Base-by-base conservation (phyloP, 768 basidiomycete genomes). In the Saitozyma podzolica region DNA sequence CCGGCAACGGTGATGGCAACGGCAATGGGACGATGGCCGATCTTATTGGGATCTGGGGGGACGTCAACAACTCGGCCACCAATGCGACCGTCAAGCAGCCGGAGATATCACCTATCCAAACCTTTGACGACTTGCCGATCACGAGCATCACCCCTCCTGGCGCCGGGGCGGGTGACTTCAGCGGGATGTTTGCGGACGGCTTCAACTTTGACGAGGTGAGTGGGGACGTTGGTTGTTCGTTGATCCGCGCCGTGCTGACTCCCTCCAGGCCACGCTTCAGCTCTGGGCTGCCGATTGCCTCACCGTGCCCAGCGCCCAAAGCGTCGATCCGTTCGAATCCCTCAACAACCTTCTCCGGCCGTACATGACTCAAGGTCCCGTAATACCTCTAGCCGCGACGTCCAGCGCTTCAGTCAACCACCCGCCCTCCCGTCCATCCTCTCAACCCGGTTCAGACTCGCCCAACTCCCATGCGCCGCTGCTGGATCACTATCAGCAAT, bases 261-360 rank as follows among this genome's bases (percentile, higher is more conserved):
- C 16, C 13, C 50, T 61, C 16, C 54, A 70, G 69, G 63, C 66
- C 2, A 70, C 69, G 14, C 54, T 70, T 19, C 69, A 70, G 51
- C 56, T 65, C 11, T 70, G 69, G 69, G 69, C 69, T 20, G 69
- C 69, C 17, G 69, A 65, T 53, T 67, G 66, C 54, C 59, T 70
- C 0, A 40, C 69, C 3, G 52, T 63, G 9, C 64, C 67, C 14
- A 62, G 61, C 5, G 52, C 61, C 9, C 64, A 59, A 39, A 60
- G 53, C 17, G 50, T 52, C 55, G 65, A 67, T 42, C 62, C 66
- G n/a, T 65, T 67, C 20, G 63, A 70, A n/a, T 62, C 68, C 20
- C 62, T 70, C 20, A 55, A 54, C 17, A 54, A 53, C 40, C 59
- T 70, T 9, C 54, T 66, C 1, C 51, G 58, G 29, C 61, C 53